Evolutionary conservation across 306 rosid species (phyloP), one percentile per base, ranked within the genome.

Genomic region (Quercus engelmannii): DNA sequence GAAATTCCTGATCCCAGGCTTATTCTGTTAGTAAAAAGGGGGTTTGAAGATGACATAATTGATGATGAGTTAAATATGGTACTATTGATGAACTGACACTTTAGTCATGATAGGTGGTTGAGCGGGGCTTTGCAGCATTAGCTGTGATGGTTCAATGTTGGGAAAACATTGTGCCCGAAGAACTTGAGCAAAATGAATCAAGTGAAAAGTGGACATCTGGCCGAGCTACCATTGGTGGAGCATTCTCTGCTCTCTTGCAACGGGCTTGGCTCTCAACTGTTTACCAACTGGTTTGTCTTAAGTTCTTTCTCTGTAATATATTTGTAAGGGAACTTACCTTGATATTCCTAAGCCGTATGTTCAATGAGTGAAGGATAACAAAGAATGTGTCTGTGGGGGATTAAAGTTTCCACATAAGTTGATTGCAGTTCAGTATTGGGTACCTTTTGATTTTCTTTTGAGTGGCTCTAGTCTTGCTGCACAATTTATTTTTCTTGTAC

Each of bases 211-310:
- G 92, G 91, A 74, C 80, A 74, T 76, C 83, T 2, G 90, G 87
- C 70, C 92, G 83, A 74, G 85, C 78, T 21, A 71, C 88, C 69
- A 80, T 92, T 13, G 80, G 87, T 55, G 84, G 83, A 85, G 86
- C 94, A 73, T 89, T 92, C 86, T 88, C 97, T 81, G 76, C 83
- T 51, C 94, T 94, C 84, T 83, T 94, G 88, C 95, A 92, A 85
- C 93, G 81, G 86, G 92, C 92, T 80, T 94, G 96, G 98, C 91
- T 92, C 79, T 69, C 86, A 57, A 88, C 92, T 68, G 51, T 71
- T 21, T 77, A 71, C 79, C 56, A 82, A 81, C 76, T 71, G 92
- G 97, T 90, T 84, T 79, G 94, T 87, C 52, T 82, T 81, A 62
- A 70, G 52, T 61, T 23, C 74, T 67, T 75, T 74, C 56, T 35